Base-by-base conservation (phyloP, 2,329 filamentous ascomycete species). In the Aspergillus piperis region DNA sequence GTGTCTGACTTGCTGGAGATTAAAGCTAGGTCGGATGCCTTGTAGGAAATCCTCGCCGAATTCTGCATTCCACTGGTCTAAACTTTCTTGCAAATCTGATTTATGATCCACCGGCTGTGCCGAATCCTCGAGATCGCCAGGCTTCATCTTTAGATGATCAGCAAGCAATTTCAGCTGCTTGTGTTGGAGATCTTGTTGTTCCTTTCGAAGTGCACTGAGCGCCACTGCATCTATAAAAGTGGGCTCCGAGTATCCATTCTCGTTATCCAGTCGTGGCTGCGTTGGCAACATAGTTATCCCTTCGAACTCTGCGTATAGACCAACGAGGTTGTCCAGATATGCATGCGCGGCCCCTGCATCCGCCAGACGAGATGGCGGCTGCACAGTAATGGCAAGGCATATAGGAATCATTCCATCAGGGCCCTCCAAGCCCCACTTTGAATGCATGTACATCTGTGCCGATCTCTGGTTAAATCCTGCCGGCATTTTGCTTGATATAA, bases 11-110 rank as follows among this genome's bases (percentile, higher is more conserved):
- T 75, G 72, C 0, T 48, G 53, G 13, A 56, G n/a, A 21, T 71
- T 64, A 39, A 77, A 78, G 0, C 67, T 59, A 2, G 74, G 67
- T 10, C 63, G 52, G 10, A 77, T 71, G 3, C 74, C 74, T 19
- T 57, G 50, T 3, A 64, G 57, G 52, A 73, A 77, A 8, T 63
- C 58, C 6, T 73, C 70, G 15, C 68, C 75, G 32, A 72, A 64
- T 59, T 78, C 75, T 1, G 64, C 57, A 8, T 50, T 64, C 69
- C 68, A 71, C 15, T 61, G 59, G 27, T 70, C 62, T 6, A 75
- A 56, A 51, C 66, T 59, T 13, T 64, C 36, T 53, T 66, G 58
- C 17, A 68, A 59, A 6, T 39, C 41, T 2, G 54, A 52, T 15
- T 55, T 50, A 2, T 30, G 23, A 15, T 55, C 38, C 25, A 27